These are phyloP conservation scores for Kwoniella sp. DNA, from an alignment of 768 basidiomycete species.

Conservation along the genomic window DNA sequence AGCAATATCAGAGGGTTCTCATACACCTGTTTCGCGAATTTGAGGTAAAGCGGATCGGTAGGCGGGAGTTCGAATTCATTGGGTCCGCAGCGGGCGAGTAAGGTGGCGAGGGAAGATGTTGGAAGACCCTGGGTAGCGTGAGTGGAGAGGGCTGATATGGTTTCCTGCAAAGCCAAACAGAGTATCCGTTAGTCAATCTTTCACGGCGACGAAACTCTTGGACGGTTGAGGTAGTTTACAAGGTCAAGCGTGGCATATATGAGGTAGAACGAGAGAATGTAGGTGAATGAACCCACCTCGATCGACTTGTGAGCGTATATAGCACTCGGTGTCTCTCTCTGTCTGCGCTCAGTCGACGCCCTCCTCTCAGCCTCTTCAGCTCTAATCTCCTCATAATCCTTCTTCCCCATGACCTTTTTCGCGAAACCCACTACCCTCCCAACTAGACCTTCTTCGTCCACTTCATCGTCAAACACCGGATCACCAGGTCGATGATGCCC, in stretches of 20 bases:
- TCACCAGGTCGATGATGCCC: not conserved
- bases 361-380: constrained; percentile 30
- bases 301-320: constrained; percentile 48
- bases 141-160: constrained; percentile 70
- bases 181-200: no score
- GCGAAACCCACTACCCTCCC: constrained; percentile 25
- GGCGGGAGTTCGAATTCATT: constrained; percentile 90
- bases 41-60: constrained; percentile 76
- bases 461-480: constrained; percentile 9
- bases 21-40: constrained; percentile 93
- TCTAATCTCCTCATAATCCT: constrained; percentile 33
- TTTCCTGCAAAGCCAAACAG: constrained; percentile 62
- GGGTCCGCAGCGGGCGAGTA: constrained; percentile 75
- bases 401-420: constrained; percentile 27
- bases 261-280: not conserved
- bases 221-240: no score
- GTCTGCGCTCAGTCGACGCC: constrained; percentile 22
- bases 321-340: constrained; percentile 51
- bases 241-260: no score
- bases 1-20: constrained; percentile 90
- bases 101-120: constrained; percentile 64
- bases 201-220: no score
- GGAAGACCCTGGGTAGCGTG: constrained; percentile 67
- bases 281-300: no score
- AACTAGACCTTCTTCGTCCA: constrained; percentile 11